Evolutionary conservation across 371 early-diverging fungal genomes (phyloP), one percentile per base, ranked within the genome.

Genomic region (Choanephora cucurbitarum): DNA sequence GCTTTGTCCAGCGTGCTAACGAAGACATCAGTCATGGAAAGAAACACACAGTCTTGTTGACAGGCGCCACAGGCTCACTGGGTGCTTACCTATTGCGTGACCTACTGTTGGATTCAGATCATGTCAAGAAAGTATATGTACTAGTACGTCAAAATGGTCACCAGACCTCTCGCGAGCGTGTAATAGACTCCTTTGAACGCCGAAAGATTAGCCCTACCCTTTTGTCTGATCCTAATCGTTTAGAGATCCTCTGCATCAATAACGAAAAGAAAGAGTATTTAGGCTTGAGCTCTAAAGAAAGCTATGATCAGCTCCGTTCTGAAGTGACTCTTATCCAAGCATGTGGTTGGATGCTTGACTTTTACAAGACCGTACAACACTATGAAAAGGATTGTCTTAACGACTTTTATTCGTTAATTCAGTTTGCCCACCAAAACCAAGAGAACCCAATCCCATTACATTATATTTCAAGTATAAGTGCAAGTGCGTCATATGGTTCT

Each of bases 51-150:
- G 58, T 72, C 11, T 23, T 77, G 39, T 33, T 73, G 14, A 70
- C 73, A 7, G 77, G 77, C 4, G 69, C 73, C 8, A 77, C 71
- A 37, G 77, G 77, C 1, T 66, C 70, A 5, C 49, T 77, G 13
- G 77, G 73, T 1, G 57, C 64, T 1, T 66, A 72, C 22, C 43
- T 70, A 45, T 37, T 77, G 23, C 62, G 58, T 5, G 65, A 60
- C 40, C 18, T 77, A 34, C 37, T 73, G 14, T 8, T 58, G 31
- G 49, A 60, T 15, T 19, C 42, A 2, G 24, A 32, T 6, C 31
- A 52, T 1, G 54, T 69, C 8, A 62, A 58, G 13, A 69, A 60
- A 48, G 55, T 73, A 1, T 67, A 70, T 32, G 47, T 55, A 32
- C 41, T 68, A 14, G 58, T 70, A 15, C 67, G 74, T 24, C 28